Evolutionary conservation across 192 early-diverging fungal species (phyloP), one percentile per base, ranked within the genome.

Genomic region (Fimicolochytrium jonesii): DNA sequence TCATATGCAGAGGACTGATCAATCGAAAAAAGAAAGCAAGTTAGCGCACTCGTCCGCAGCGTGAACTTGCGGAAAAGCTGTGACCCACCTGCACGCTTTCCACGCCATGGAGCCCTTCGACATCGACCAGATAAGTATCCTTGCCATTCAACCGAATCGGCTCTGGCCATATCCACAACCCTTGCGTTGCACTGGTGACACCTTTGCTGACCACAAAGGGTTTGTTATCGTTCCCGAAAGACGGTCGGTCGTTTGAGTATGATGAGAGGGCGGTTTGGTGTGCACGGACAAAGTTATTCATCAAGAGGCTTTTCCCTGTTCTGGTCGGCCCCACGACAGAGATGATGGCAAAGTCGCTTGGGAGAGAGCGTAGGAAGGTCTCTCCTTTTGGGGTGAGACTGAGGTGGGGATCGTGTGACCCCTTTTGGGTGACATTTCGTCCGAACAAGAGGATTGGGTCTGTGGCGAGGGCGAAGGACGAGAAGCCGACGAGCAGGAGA

Each of bases 41-140:
- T 11, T 41, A 11, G 9, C n/a, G n/a, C 9, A n/a, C n/a, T 41
- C 10, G 9, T 9, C 39, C 39, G 39, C n/a, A 41, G 39, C 39
- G n/a, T 11, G 39, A 11, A 41, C n/a, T 11, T 41, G n/a, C 39
- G 9, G 39, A 41, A 41, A 9, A 9, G 9, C n/a, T n/a, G n/a
- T n/a, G n/a, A n/a, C n/a, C n/a, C n/a, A n/a, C n/a, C n/a, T n/a
- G 64, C 6, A 66, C 64, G 6, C 45, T 49, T 31, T 66, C 55
- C 1, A 66, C 64, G 15, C 64, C 64, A 36, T 66, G 64, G 17
- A 66, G 35, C 13, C 64, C 64, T 31, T 66, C 64, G 45, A 54
- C 58, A 44, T 66, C 64, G 5, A 66, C 51, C 25, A 66, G 33
- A 36, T 66, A 66, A 17, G 55, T 66, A 17, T 26, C 32, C 9